These are phyloP conservation scores for Thielaviopsis musarum DNA, from an alignment of 2,329 filamentous ascomycete genomes.

Conservation along the genomic window DNA sequence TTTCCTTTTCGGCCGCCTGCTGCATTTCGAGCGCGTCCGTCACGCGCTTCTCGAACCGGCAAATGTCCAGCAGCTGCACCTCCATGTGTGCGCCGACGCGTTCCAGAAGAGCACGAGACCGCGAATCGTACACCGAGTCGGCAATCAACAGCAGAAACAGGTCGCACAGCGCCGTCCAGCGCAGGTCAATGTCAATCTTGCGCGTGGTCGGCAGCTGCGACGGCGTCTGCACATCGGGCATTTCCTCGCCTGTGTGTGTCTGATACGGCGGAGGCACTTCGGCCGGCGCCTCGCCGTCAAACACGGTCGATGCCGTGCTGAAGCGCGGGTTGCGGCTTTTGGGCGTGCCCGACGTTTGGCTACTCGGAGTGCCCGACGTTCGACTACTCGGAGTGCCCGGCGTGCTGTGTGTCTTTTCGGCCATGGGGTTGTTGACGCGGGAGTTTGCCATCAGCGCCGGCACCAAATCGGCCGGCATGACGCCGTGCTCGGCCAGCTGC, in stretches of 20 bases:
- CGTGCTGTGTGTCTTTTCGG: slow-evolving; percentile 23
- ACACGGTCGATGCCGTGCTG: slow-evolving; percentile 14
- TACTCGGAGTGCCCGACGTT: too few relatives aligned
- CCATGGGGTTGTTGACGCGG: slow-evolving; percentile 82
- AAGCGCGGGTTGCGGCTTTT: slow-evolving; percentile 6
- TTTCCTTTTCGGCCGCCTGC: slow-evolving; percentile 82
- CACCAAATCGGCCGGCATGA: slow-evolving; percentile 68
- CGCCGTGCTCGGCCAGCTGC: slow-evolving; percentile 82
- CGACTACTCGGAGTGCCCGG: not conserved
- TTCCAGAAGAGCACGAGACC: slow-evolving; percentile 72
- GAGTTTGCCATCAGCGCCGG: slow-evolving; percentile 81
- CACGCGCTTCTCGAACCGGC: slow-evolving; percentile 89
- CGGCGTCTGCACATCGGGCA: slow-evolving; percentile 66
- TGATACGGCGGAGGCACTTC: slow-evolving; percentile 42
- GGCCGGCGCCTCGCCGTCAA: slow-evolving; percentile 27
- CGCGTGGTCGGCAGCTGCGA: slow-evolving; percentile 66
- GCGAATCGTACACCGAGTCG: slow-evolving; percentile 83
- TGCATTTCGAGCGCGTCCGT: slow-evolving; percentile 97
- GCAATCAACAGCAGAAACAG: slow-evolving; percentile 89
- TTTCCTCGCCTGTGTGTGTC: slow-evolving; percentile 47
- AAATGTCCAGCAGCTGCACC: slow-evolving; percentile 83
- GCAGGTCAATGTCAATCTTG: slow-evolving; percentile 85
- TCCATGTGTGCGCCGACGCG: slow-evolving; percentile 64
- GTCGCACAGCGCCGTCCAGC: slow-evolving; percentile 95
- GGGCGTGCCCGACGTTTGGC: too few relatives aligned